phyloP scores from a whole-genome alignment of 2,329 filamentous ascomycete genomes.

The Colletotrichum sp. region DNA sequence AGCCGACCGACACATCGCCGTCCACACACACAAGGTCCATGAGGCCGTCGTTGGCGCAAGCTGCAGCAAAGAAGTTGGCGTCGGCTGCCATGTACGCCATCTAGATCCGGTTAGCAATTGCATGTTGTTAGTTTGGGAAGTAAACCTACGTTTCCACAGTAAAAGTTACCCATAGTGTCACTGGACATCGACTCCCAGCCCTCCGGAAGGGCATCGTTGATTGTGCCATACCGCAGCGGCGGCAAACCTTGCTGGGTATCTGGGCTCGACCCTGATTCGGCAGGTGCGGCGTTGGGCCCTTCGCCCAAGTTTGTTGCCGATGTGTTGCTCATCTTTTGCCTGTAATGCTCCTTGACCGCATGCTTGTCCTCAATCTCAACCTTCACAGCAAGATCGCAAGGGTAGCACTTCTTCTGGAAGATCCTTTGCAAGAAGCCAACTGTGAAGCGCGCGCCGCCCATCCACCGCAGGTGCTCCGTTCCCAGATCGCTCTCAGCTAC shows the following conservation, averaged over 20 bases:
- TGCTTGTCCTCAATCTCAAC: slow-evolving; percentile 79
- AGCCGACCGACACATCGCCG: slow-evolving; percentile 71
- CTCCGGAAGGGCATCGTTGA: slow-evolving; percentile 75
- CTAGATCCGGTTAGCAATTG: slow-evolving; percentile 37
- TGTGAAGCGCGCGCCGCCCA: slow-evolving; percentile 85
- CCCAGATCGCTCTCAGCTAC: slow-evolving; percentile 89
- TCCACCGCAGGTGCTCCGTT: slow-evolving; percentile 91
- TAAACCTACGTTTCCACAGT: slow-evolving; percentile 77
- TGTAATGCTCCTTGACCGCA: slow-evolving; percentile 76
- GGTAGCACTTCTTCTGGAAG: slow-evolving; percentile 78
- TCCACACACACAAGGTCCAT: slow-evolving; percentile 85
- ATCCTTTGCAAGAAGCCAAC: slow-evolving; percentile 82
- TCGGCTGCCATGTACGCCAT: slow-evolving; percentile 92
- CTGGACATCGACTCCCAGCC: slow-evolving; percentile 78
- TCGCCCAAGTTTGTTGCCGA: slow-evolving; percentile 30
- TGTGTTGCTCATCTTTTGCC: slow-evolving; percentile 44
- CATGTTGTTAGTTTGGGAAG: neutral
- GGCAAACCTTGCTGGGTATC: slow-evolving; percentile 63
- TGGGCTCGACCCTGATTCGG: slow-evolving; percentile 16
- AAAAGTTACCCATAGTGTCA: slow-evolving; percentile 88
- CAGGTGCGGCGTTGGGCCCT: neutral
- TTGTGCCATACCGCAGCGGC: slow-evolving; percentile 76
- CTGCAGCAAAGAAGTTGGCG: slow-evolving; percentile 84
- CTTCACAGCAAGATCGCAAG: slow-evolving; percentile 87
- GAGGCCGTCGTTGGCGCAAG: slow-evolving; percentile 81